Percentiles rank a stretch among this genome's conserved stretches.
Conservation (phyloP, 768 basidiomycete species). For the Boletus reticulatus region DNA sequence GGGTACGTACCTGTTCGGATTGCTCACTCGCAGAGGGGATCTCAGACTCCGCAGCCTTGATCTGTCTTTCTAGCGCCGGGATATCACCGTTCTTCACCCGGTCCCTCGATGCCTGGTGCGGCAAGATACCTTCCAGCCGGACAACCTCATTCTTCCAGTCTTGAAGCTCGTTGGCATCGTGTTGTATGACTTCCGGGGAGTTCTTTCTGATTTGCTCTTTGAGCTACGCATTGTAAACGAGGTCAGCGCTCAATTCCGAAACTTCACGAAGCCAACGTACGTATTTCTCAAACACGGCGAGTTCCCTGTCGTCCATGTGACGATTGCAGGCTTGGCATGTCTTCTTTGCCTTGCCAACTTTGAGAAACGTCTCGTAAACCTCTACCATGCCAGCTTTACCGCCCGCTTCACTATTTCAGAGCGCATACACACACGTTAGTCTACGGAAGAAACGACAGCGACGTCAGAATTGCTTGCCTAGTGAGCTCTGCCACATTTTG, state of each 20-base stretch:
- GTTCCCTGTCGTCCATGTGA: conserved; percentile 51
- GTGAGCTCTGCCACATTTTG: conserved; percentile 13
- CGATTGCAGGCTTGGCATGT: conserved; percentile 78
- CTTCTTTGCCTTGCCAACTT: conserved; percentile 59
- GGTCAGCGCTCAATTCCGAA: not conserved
- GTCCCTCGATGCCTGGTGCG: conserved; percentile 51
- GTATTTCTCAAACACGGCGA: conserved; percentile 65
- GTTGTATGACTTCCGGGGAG: conserved; percentile 44
- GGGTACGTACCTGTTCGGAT: conserved; percentile 61
- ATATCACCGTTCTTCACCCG: conserved; percentile 62
- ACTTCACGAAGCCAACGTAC: conserved; percentile 38
- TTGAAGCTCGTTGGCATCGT: conserved; percentile 36
- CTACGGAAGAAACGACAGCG: not conserved
- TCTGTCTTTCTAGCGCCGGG: conserved; percentile 59
- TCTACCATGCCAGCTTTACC: conserved; percentile 36
- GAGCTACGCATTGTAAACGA: conserved; percentile 43
- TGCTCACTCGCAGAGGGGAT: conserved; percentile 48
- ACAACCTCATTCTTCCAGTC: conserved; percentile 62
- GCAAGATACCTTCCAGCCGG: conserved; percentile 56
- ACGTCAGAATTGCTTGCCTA: conserved; percentile 10
- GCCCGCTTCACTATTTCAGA: conserved; percentile 15
- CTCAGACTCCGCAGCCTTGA: conserved; percentile 53
- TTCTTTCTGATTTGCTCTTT: conserved; percentile 57
- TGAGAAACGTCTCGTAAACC: conserved; percentile 55
- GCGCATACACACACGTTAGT: not conserved